Percentiles rank a stretch among this genome's conserved stretches.
phyloP scores from a whole-genome alignment of 495 filamentous ascomycete genomes.

The Physcia stellaris region DNA sequence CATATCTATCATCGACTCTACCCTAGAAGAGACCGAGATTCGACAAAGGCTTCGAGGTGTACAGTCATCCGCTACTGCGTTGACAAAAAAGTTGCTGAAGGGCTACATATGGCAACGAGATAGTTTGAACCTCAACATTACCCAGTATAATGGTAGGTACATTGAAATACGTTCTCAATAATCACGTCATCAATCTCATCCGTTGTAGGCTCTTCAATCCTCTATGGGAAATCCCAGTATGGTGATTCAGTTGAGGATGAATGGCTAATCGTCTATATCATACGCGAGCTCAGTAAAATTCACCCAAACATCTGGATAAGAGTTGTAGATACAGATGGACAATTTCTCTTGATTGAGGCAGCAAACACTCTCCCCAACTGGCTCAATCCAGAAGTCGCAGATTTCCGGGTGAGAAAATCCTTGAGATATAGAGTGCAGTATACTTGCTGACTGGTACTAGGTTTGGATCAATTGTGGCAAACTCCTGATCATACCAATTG shows the following conservation, averaged over 20 bases:
- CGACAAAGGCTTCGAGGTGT: conserved; percentile 53
- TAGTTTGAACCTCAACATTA: conserved; percentile 47
- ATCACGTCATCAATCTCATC: neutral
- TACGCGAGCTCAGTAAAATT: conserved; percentile 65
- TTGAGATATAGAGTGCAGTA: neutral
- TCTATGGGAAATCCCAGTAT: conserved; percentile 66
- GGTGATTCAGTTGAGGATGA: conserved; percentile 94
- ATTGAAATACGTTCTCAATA: too few relatives aligned
- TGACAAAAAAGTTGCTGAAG: conserved; percentile 49
- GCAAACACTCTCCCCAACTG: conserved; percentile 77
- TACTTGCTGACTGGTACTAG: conserved; percentile 17
- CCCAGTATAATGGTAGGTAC: conserved; percentile 44
- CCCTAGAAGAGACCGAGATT: conserved; percentile 32
- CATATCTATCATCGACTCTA: conserved; percentile 53
- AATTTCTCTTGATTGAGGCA: conserved; percentile 91
- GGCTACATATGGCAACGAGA: conserved; percentile 97
- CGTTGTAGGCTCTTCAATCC: conserved; percentile 27
- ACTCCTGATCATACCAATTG: conserved; percentile 59
- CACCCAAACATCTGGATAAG: conserved; percentile 70
- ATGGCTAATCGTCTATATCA: conserved; percentile 86
- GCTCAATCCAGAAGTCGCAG: conserved; percentile 83
- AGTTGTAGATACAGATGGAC: conserved; percentile 76
- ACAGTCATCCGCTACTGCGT: conserved; percentile 47
- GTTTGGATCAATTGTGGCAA: conserved; percentile 67
- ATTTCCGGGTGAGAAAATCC: conserved; percentile 50